A percentile compares a stretch with the other conserved stretches of the same genome.
These are phyloP conservation scores for Pichia sp. DNA, from an alignment of 1,139 yeast species.

Conservation along the genomic window DNA sequence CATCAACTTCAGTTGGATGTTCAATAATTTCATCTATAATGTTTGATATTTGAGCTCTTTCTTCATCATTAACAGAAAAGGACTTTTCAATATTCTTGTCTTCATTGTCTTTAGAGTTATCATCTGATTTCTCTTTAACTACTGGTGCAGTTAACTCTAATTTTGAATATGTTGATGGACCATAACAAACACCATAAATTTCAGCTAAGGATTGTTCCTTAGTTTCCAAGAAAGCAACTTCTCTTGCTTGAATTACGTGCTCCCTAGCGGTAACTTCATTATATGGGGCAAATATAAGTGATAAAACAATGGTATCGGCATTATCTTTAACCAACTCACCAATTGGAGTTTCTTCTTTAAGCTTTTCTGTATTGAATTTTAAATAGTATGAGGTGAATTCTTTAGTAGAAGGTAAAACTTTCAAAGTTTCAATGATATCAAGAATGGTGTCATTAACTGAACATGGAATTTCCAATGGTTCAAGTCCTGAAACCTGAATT, in stretches of 20 bases:
- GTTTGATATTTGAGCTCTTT: slow-evolving; percentile 26
- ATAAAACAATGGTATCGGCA: slow-evolving; percentile 7
- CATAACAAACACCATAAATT: slow-evolving; percentile 33
- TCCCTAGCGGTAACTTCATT: slow-evolving; percentile 38
- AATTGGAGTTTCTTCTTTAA: slow-evolving; percentile 7
- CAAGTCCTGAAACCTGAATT: slow-evolving; percentile 24
- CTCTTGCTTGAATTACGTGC: slow-evolving; percentile 42
- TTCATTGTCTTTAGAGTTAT: slow-evolving; percentile 14
- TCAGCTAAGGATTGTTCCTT: slow-evolving; percentile 22
- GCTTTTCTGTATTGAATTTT: slow-evolving; percentile 9
- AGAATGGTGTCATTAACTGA: slow-evolving; percentile 41
- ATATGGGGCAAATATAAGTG: slow-evolving; percentile 34
- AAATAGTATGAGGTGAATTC: slow-evolving; percentile 58
- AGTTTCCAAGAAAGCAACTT: slow-evolving; percentile 35
- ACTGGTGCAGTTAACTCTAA: slow-evolving; percentile 28
- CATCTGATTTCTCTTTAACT: slow-evolving; percentile 14
- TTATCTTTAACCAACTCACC: slow-evolving; percentile 26
- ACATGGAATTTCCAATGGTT: slow-evolving; percentile 33
- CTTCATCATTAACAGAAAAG: slow-evolving; percentile 26
- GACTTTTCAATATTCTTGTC: slow-evolving; percentile 14
- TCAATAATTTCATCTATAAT: slow-evolving; percentile 18
- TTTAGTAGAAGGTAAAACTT: slow-evolving; percentile 46
- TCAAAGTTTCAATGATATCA: slow-evolving; percentile 54
- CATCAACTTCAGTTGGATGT: slow-evolving; percentile 9
- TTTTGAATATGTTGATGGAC: slow-evolving; percentile 32